phyloP scores from a whole-genome alignment of 73 alveolate species.

The Paramecium primaurelia region DNA sequence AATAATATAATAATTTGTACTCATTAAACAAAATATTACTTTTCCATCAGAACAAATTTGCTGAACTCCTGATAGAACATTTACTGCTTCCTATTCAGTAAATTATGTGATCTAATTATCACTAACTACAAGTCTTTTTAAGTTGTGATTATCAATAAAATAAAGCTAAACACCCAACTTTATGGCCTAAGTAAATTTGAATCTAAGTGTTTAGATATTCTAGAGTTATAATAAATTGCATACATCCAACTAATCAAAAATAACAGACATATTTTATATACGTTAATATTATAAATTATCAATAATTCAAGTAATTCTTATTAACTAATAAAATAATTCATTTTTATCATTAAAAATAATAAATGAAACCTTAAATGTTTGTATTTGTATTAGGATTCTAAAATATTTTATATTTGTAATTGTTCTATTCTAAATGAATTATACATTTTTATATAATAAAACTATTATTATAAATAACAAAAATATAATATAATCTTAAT shows the following conservation, averaged over 20 bases:
- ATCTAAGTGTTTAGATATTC: neutral
- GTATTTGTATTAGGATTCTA: too few species aligned
- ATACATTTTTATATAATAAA: too few species aligned
- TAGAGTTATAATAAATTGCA: neutral
- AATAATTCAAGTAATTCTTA: neutral
- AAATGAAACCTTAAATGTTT: too few species aligned
- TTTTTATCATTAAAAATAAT: too few species aligned
- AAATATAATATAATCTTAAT: too few species aligned
- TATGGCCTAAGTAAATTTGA: neutral
- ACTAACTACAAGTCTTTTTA: neutral
- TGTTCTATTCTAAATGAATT: neutral
- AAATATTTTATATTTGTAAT: too few species aligned
- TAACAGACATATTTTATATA: slow-evolving; percentile 19
- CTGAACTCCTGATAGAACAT: neutral
- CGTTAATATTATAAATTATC: neutral
- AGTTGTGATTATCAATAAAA: neutral
- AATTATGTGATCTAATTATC: neutral
- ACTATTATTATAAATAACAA: too few species aligned
- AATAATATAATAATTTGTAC: neutral
- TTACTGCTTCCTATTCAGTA: neutral
- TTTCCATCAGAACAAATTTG: neutral
- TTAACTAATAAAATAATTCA: neutral
- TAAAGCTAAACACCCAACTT: neutral
- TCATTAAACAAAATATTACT: neutral
- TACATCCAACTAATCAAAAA: neutral